Evolutionary conservation across 305 asterid genomes (phyloP).

Genomic region (Rubia peregrina): DNA sequence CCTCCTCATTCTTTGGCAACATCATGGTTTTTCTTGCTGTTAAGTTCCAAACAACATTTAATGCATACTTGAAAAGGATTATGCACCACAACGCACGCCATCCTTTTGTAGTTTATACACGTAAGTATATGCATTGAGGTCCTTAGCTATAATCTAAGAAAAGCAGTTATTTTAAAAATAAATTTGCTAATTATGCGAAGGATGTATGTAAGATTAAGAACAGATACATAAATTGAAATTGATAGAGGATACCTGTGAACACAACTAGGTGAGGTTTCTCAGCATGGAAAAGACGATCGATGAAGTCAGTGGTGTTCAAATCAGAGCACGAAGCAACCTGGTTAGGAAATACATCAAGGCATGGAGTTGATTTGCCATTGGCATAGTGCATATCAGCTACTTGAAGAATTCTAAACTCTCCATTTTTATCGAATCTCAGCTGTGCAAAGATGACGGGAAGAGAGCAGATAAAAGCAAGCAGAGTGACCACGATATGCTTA

Average conservation of each 20-base stretch:
- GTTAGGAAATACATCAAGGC: constrained; percentile 54
- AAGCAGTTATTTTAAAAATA: background rate
- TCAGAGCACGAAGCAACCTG: constrained; percentile 70
- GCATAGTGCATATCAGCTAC: constrained; percentile 96
- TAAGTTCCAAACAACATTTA: background rate
- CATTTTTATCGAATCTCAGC: constrained; percentile 58
- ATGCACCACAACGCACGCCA: background rate
- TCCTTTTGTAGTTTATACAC: background rate
- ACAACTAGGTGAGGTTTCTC: constrained; percentile 71
- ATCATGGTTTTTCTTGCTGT: background rate
- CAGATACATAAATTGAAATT: background rate
- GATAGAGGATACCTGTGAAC: constrained; percentile 48
- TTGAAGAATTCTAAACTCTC: constrained; percentile 78
- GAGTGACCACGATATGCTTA: background rate
- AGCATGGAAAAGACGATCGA: constrained; percentile 52
- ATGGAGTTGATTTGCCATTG: constrained; percentile 56
- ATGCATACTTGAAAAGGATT: background rate
- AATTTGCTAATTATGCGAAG: background rate
- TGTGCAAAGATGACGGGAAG: constrained; percentile 6
- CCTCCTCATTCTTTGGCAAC: background rate
- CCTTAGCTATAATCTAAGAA: background rate
- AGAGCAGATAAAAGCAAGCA: constrained; percentile 11
- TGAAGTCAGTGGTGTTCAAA: constrained; percentile 75
- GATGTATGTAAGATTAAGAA: background rate
- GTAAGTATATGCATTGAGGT: background rate